Base-by-base conservation (phyloP, 2,329 filamentous ascomycete species). In the Chalara sp. region DNA sequence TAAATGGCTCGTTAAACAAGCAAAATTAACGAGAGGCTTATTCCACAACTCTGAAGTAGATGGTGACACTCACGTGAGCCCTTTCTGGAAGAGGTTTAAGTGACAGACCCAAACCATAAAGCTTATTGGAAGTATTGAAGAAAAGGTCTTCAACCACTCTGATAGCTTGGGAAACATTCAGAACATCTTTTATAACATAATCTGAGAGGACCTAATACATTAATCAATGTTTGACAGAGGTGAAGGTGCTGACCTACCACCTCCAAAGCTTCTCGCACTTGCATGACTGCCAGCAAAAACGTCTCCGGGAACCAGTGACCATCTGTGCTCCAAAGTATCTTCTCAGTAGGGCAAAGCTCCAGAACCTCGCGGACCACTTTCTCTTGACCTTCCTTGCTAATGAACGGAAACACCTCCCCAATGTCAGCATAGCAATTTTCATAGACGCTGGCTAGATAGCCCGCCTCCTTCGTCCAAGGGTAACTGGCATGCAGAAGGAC, bases 381-480 rank as follows among this genome's bases (percentile, higher is more conserved):
- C 58, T 86, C 82, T 64, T 95, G 87, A 0, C 87, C 89, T 52
- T 89, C 81, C 46, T 84, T 78, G 56, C 84, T 91, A 37, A 93
- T 67, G 67, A 83, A 84, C 0, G 88, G 88, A 53, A 93, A 95
- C 0, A 93, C 84, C 62, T 90, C 85, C 1, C 89, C 88, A 49
- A 95, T 80, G 62, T 95, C 89, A 10, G 89, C 79, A 63, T 89
- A 93, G 1, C 87, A 86, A 61, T 95, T 92, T 29, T 79, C 73
- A 63, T 90, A 93, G 28, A 87, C 81, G 1, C 79, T 80, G 0
- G 89, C 87, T 21, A 95, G 74, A 63, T 92, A 95, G 0, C 85
- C 87, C 0, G 85, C 80, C 67, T 93, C 87, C 37, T 83, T 78
- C 0, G 84, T 89, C 62, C 86, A 93, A 0, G 89, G 89, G 64